A percentile compares a stretch with the other conserved stretches of the same genome.
phyloP scores from a whole-genome alignment of 805 yeast species.

The Yarrowia porcina region DNA sequence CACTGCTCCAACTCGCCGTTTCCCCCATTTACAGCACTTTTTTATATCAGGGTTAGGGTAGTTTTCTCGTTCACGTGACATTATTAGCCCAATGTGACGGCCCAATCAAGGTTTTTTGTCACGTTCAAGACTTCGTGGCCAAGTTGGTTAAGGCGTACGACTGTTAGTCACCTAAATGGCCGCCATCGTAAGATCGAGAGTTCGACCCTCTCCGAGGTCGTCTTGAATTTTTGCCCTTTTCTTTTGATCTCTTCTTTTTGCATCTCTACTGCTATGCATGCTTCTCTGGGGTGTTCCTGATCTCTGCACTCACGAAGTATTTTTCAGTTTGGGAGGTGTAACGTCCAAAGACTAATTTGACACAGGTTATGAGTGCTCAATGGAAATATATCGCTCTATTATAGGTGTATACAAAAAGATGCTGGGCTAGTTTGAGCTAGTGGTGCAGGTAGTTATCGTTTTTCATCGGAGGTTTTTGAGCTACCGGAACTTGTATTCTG shows the following conservation, averaged over 20 bases:
- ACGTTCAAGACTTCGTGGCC: conserved; percentile 27
- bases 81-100: neutral
- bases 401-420: no score
- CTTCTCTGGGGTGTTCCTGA: neutral
- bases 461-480: no score
- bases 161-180: conserved; percentile 26
- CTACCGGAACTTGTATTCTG: no score
- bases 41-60: neutral
- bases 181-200: conserved; percentile 27
- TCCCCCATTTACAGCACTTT: no score
- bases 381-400: no score
- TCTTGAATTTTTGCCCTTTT: neutral
- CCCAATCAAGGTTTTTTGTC: neutral
- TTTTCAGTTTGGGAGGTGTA: neutral
- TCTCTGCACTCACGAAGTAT: neutral
- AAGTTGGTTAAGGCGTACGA: conserved; percentile 27
- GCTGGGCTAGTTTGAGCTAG: no score
- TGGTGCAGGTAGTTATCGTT: no score
- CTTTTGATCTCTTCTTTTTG: neutral
- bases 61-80: neutral
- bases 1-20: no score
- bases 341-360: no score
- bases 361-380: no score
- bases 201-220: conserved; percentile 27
- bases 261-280: neutral